A percentile compares a stretch with the other conserved stretches of the same genome.
Evolutionary conservation across 441 rosid genomes (phyloP).

Genomic region (Jatropha podagrica): DNA sequence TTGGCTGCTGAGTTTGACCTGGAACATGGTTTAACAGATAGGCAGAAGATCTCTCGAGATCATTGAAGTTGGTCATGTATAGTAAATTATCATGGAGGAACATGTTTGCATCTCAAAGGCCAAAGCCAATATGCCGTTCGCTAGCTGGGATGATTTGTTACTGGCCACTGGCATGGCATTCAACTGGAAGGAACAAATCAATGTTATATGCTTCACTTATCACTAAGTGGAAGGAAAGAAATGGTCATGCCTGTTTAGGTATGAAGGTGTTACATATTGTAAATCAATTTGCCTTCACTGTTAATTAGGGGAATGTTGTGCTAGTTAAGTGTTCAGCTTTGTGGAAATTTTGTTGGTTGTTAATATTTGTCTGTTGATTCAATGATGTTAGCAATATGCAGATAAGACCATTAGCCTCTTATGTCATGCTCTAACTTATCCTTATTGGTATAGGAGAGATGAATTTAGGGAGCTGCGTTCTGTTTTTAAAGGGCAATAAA

Average conservation of each 20-base stretch:
- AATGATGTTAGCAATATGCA: conserved; percentile 12
- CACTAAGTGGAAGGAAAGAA: conserved; percentile 11
- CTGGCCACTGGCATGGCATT: conserved; percentile 16
- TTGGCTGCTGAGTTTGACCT: conserved; percentile 49
- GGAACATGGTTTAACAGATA: conserved; percentile 35
- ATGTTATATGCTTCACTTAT: conserved; percentile 7
- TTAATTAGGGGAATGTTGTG: conserved; percentile 24
- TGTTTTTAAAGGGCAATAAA: neutral
- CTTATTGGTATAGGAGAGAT: conserved; percentile 13
- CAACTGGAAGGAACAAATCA: conserved; percentile 12
- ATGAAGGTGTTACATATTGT: conserved; percentile 17
- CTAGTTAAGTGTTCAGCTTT: conserved; percentile 21
- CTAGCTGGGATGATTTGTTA: conserved; percentile 8
- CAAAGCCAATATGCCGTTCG: conserved; percentile 8
- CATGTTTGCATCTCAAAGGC: conserved; percentile 3
- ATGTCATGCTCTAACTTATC: conserved; percentile 17
- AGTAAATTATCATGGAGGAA: conserved; percentile 3
- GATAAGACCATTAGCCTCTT: conserved; percentile 10
- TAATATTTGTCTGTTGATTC: conserved; percentile 17
- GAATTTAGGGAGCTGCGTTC: conserved; percentile 8
- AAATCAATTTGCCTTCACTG: conserved; percentile 18
- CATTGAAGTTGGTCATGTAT: conserved; percentile 22
- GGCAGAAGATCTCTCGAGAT: conserved; percentile 32
- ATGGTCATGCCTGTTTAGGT: conserved; percentile 18
- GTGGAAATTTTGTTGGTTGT: conserved; percentile 23